phyloP scores from a whole-genome alignment of 805 yeast species.

The Candida germanica region DNA sequence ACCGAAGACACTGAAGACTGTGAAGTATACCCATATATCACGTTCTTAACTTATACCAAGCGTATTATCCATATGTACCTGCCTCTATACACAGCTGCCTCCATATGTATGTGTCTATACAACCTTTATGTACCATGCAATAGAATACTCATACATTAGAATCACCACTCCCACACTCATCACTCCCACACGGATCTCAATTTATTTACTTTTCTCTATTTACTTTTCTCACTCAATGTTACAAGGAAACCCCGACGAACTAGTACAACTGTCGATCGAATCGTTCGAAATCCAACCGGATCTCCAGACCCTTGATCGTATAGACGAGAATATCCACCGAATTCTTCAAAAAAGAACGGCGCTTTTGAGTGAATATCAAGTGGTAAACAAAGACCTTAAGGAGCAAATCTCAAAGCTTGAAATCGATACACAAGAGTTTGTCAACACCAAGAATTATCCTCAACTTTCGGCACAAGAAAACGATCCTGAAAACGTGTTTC shows the following conservation, averaged over 20 bases:
- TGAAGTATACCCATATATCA: too few species aligned
- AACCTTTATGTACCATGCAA: too few species aligned
- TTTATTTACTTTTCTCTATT: not conserved
- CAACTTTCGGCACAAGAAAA: slow-evolving; percentile 5
- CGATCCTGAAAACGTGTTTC: slow-evolving; percentile 3
- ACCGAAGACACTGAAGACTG: too few species aligned
- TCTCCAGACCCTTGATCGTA: slow-evolving; percentile 42
- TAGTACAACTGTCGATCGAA: slow-evolving; percentile 42
- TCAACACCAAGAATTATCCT: slow-evolving; percentile 19
- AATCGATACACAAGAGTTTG: slow-evolving; percentile 15
- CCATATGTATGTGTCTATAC: too few species aligned
- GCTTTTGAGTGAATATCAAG: slow-evolving; percentile 16
- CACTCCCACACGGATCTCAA: not conserved
- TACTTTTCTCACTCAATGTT: too few species aligned
- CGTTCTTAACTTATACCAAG: too few species aligned
- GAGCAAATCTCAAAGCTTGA: slow-evolving; percentile 11
- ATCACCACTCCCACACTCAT: too few species aligned
- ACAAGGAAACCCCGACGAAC: slow-evolving; percentile 30
- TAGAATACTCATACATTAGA: too few species aligned
- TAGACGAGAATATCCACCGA: slow-evolving; percentile 34
- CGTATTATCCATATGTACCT: too few species aligned
- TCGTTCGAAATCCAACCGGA: slow-evolving; percentile 54
- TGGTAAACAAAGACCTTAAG: slow-evolving; percentile 8
- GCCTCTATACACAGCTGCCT: too few species aligned
- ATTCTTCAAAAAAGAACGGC: slow-evolving; percentile 27